Evolutionary conservation across 2,329 filamentous ascomycete genomes (phyloP).

Genomic region (Penicillium crustosum): DNA sequence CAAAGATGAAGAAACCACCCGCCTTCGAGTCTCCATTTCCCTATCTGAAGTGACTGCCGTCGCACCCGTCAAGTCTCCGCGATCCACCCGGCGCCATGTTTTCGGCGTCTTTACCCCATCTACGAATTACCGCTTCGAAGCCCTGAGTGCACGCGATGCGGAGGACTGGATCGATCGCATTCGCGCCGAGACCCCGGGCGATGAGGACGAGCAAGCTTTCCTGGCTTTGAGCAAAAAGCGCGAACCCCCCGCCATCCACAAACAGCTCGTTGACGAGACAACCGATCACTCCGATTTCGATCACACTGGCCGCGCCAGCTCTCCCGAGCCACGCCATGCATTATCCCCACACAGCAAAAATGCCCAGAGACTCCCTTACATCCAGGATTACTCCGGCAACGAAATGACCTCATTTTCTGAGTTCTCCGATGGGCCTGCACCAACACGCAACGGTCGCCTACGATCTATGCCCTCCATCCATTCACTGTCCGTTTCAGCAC

Average conservation of each 20-base stretch:
- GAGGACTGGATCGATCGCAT: conserved; percentile 85
- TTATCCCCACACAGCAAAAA: conserved; percentile 28
- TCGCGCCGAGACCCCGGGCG: conserved; percentile 74
- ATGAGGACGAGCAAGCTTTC: conserved; percentile 85
- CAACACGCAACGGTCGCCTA: conserved; percentile 27
- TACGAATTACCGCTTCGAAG: conserved; percentile 88
- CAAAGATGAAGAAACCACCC: conserved; percentile 85
- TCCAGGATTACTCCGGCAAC: conserved; percentile 61
- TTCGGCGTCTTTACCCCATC: conserved; percentile 92
- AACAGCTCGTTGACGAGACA: conserved; percentile 38
- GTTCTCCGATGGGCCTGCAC: conserved; percentile 64
- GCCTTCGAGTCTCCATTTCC: conserved; percentile 82
- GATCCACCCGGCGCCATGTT: conserved; percentile 79
- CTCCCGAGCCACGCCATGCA: conserved; percentile 36
- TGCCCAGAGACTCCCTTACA: conserved; percentile 32
- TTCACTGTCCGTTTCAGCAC: conserved; percentile 29
- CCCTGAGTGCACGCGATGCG: conserved; percentile 69
- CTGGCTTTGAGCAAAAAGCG: conserved; percentile 44
- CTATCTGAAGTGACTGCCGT: conserved; percentile 90
- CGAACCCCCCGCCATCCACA: conserved; percentile 24
- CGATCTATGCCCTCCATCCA: conserved; percentile 33
- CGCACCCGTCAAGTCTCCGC: conserved; percentile 82
- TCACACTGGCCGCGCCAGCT: conserved; percentile 32
- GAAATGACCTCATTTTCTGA: conserved; percentile 80
- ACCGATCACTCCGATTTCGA: conserved; percentile 47